A percentile compares a stretch with the other conserved stretches of the same genome.
phyloP scores from a whole-genome alignment of 805 yeast species.

The Yamadazyma insecticola region DNA sequence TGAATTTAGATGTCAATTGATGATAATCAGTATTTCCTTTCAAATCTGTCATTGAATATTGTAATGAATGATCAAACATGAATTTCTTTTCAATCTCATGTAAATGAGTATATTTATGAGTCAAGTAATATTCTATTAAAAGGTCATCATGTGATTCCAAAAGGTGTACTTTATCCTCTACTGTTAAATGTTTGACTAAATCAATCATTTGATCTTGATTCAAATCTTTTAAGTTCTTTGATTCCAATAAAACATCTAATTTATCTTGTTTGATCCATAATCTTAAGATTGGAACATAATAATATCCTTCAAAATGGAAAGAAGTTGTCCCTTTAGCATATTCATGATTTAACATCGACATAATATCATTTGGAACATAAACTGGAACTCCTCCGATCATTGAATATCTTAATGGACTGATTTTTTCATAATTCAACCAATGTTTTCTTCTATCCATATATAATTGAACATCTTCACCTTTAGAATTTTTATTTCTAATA shows the following conservation, averaged over 20 bases:
- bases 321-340: conserved; percentile 20
- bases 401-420: conserved; percentile 51
- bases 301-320: conserved; percentile 16
- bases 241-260: conserved; percentile 9
- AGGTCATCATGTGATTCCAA: conserved; percentile 18
- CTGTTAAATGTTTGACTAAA: conserved; percentile 11
- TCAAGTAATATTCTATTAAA: conserved; percentile 22
- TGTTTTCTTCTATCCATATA: conserved; percentile 32
- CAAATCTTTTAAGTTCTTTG: conserved; percentile 7
- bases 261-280: conserved; percentile 17
- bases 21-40: conserved; percentile 18
- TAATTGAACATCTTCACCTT: conserved; percentile 13
- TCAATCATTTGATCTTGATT: conserved; percentile 9
- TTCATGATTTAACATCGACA: conserved; percentile 23
- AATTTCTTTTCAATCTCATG: conserved; percentile 20
- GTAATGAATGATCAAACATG: conserved; percentile 16
- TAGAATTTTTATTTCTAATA: conserved; percentile 14
- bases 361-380: conserved; percentile 27
- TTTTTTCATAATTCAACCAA: conserved; percentile 26
- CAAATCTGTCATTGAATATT: conserved; percentile 13
- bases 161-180: conserved; percentile 19
- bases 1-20: conserved; percentile 19
- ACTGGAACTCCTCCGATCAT: conserved; percentile 50
- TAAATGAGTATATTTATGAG: conserved; percentile 18
- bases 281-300: conserved; percentile 20